These are phyloP conservation scores for Trematosphaeria pertusa DNA, from an alignment of 2,329 filamentous ascomycete genomes.

Conservation along the genomic window DNA sequence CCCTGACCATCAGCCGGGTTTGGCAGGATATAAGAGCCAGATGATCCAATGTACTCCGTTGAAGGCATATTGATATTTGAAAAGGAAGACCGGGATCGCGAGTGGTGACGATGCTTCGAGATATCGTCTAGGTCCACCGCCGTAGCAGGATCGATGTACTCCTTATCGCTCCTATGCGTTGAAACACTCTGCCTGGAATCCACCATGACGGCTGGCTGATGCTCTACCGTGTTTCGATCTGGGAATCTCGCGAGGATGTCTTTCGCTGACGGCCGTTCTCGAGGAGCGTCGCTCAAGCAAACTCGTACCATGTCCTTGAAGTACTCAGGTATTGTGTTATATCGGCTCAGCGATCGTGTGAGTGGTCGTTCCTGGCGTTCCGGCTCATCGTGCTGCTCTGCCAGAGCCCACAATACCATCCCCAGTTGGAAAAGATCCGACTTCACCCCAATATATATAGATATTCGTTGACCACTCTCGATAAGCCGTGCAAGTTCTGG, in stretches of 20 bases:
- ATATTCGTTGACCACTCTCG: conserved; percentile 85
- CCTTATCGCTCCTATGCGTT: conserved; percentile 53
- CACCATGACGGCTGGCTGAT: conserved; percentile 17
- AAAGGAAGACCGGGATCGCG: conserved; percentile 37
- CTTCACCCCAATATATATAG: conserved; percentile 98
- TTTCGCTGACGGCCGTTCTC: conserved; percentile 74
- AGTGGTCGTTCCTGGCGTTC: conserved; percentile 76
- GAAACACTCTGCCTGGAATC: conserved; percentile 44
- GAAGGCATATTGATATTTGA: conserved; percentile 45
- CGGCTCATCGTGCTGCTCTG: conserved; percentile 86
- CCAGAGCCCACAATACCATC: conserved; percentile 95
- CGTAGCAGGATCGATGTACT: conserved; percentile 56
- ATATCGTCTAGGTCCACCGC: conserved; percentile 55
- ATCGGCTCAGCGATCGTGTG: conserved; percentile 43
- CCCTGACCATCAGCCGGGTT: conserved; percentile 29
- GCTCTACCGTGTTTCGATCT: conserved; percentile 19
- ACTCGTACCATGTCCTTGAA: conserved; percentile 77
- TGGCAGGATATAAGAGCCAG: conserved; percentile 52
- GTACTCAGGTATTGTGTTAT: conserved; percentile 73
- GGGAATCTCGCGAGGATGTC: conserved; percentile 64
- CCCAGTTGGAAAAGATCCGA: conserved; percentile 95
- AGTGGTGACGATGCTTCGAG: conserved; percentile 35
- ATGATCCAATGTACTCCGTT: conserved; percentile 54
- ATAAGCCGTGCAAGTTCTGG: conserved; percentile 88
- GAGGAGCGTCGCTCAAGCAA: conserved; percentile 78